A percentile compares a stretch with the other conserved stretches of the same genome.
Conservation (phyloP, 169 alveolate species). For the Hammondia hammondi region DNA sequence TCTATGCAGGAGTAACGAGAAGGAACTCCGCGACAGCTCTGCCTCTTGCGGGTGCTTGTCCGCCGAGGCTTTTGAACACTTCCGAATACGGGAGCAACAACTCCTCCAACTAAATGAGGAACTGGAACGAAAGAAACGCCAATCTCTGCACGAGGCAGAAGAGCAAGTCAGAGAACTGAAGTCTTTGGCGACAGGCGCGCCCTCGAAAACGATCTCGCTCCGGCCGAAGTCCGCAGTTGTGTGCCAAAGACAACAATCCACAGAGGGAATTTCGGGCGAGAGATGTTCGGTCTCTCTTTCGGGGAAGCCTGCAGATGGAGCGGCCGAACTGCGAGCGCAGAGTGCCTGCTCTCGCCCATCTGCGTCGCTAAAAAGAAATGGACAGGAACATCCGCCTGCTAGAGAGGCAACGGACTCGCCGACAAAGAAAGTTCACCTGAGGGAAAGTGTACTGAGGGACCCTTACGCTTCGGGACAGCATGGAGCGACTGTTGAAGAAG, state of each 20-base stretch:
- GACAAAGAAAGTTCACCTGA: background rate
- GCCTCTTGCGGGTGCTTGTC: background rate
- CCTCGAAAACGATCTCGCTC: background rate
- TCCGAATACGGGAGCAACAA: constrained; percentile 23
- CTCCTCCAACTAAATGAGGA: constrained; percentile 10
- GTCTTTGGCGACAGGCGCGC: background rate
- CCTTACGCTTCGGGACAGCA: constrained; percentile 6
- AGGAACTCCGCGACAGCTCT: no score
- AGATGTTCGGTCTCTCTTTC: background rate
- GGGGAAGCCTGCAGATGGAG: background rate
- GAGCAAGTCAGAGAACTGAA: background rate
- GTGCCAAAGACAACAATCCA: background rate
- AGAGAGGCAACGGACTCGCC: background rate
- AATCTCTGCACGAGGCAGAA: background rate
- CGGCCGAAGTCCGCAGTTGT: background rate
- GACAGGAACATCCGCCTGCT: background rate
- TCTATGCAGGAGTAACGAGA: no score
- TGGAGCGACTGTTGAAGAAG: background rate
- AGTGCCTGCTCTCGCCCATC: background rate
- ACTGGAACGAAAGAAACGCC: background rate
- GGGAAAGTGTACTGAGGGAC: constrained; percentile 1
- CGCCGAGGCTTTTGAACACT: constrained; percentile 17
- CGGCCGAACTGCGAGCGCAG: background rate
- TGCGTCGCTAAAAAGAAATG: background rate
- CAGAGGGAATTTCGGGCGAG: background rate